Conservation (phyloP, 2,329 filamentous ascomycete genomes). For the Aspergillus neotritici region DNA sequence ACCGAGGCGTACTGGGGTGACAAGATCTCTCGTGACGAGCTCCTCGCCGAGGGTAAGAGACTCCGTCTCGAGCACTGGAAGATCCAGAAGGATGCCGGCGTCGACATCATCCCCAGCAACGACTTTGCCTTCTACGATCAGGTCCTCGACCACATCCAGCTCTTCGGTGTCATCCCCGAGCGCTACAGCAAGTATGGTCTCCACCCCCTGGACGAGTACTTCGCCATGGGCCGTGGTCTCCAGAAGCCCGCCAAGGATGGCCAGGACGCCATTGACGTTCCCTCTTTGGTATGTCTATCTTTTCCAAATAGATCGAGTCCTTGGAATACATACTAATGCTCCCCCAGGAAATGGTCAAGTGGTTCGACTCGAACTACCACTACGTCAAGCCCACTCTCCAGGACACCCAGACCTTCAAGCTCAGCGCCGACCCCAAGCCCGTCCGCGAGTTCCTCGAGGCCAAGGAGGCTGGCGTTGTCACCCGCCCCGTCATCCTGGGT, state of each 20-base stretch:
- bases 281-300: constrained; percentile 57
- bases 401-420: constrained; percentile 94
- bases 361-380: constrained; percentile 99
- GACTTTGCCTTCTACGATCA: constrained; percentile 99
- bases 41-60: constrained; percentile 92
- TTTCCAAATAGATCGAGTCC: constrained; percentile 2
- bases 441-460: constrained; percentile 92
- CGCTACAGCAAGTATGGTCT: constrained; percentile 89
- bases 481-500: constrained; percentile 89
- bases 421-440: constrained; percentile 82
- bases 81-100: constrained; percentile 97
- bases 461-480: constrained; percentile 90
- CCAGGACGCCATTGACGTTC: constrained; percentile 67
- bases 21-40: constrained; percentile 87
- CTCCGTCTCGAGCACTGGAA: constrained; percentile 97
- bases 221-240: constrained; percentile 98
- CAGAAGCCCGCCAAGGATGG: constrained; percentile 66
- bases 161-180: constrained; percentile 89
- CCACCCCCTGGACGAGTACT: constrained; percentile 89
- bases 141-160: constrained; percentile 94
- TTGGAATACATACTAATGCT: constrained; percentile 21
- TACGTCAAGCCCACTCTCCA: constrained; percentile 99
- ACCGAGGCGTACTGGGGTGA: constrained; percentile 97
- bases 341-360: constrained; percentile 92
- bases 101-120: constrained; percentile 97